Evolutionary conservation across 192 early-diverging fungal species (phyloP), one percentile per base, ranked within the genome.

Genomic region (Coemansia sp.): DNA sequence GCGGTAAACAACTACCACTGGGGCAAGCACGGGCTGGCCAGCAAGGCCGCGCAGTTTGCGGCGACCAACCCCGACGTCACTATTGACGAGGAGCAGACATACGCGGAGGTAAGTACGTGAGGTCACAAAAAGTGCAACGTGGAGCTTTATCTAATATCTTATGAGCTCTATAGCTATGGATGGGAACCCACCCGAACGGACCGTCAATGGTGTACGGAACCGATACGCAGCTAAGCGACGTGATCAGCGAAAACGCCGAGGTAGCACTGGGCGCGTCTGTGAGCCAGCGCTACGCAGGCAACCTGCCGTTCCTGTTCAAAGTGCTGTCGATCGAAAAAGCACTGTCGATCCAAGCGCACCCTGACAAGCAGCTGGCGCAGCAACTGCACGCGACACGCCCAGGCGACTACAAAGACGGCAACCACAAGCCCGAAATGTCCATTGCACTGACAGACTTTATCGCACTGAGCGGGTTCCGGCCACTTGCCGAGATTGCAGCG

Each of bases 261-360:
- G 51, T 78, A n/a, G 75, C 84, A 17, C 81, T 93, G 8, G 74
- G 82, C 19, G 36, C 73, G 1, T 67, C 68, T 21, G 75, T 98
- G 20, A 68, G 84, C 38, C 49, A 72, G 25, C 77, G 83, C 9
- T 97, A 88, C 69, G 71, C 83, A 21, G 84, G 86, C 26, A 90
- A 94, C 66, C 83, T 99, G 28, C 97, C 97, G n/a, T 99, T 95
- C 75, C 83, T 99, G 42, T 97, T 99, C 86, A 99, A 99, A 74
- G 91, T 99, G 22, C 82, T 92, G 25, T 92, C 92, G 19, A 89
- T 94, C 26, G 76, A 82, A 47, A 91, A 93, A 68, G 94, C 95
- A 1, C 88, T 99, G 15, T 95, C 93, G 15, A 99, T 99, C 64
- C 97, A 99, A 72, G 97, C 97, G 8, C 97, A 99, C 65, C 97